Conservation (phyloP, 768 basidiomycete genomes). For the Pisolithus microcarpus region DNA sequence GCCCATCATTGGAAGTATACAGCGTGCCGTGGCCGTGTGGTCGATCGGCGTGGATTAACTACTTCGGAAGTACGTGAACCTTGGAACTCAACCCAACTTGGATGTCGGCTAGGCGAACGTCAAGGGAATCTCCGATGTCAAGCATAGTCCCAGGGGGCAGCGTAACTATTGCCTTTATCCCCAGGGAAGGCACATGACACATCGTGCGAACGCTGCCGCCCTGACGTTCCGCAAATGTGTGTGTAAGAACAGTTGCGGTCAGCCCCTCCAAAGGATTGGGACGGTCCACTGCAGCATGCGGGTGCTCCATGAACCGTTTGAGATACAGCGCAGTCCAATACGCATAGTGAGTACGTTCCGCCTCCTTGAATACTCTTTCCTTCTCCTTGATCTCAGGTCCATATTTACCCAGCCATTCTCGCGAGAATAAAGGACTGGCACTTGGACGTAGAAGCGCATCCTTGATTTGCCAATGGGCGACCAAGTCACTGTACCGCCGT, state of each 20-base stretch:
- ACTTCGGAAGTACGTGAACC: slow-evolving; percentile 14
- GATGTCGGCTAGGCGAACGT: slow-evolving; percentile 22
- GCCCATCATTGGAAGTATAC: neutral
- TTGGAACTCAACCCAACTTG: slow-evolving; percentile 25
- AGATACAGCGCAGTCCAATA: slow-evolving; percentile 39
- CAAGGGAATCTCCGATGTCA: slow-evolving; percentile 21
- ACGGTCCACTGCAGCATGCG: slow-evolving; percentile 9
- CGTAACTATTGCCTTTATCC: slow-evolving; percentile 14
- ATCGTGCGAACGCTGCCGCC: slow-evolving; percentile 4
- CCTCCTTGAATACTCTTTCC: slow-evolving; percentile 30
- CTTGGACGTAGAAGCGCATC: slow-evolving; percentile 45
- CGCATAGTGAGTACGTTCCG: slow-evolving; percentile 26
- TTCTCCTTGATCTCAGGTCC: slow-evolving; percentile 29
- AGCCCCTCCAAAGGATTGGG: slow-evolving; percentile 24
- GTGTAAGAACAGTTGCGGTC: slow-evolving; percentile 15
- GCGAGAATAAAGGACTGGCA: slow-evolving; percentile 37
- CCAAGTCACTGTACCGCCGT: slow-evolving; percentile 74
- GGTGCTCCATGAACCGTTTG: slow-evolving; percentile 30
- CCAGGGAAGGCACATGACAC: slow-evolving; percentile 23
- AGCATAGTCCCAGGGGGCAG: slow-evolving; percentile 5
- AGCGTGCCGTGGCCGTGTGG: neutral
- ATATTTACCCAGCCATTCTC: slow-evolving; percentile 39
- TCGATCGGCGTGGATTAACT: neutral
- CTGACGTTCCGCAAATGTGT: slow-evolving; percentile 3
- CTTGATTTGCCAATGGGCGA: slow-evolving; percentile 93